Base-by-base conservation (phyloP, 768 basidiomycete species). In the Royoungia palumana region DNA sequence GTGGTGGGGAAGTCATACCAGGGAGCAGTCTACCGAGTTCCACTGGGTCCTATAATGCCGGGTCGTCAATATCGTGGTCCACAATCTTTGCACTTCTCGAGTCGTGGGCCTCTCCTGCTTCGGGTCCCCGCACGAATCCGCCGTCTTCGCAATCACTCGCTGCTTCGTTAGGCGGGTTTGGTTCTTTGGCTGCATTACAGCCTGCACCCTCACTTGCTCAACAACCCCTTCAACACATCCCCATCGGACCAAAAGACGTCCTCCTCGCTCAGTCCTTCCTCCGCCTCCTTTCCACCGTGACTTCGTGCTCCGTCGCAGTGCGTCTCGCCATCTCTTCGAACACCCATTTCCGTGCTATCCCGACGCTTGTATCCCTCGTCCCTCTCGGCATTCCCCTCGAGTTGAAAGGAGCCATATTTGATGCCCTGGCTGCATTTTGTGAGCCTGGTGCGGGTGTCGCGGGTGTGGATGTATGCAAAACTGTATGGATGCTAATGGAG, bases 321-420 rank as follows among this genome's bases (percentile, higher is more conserved):
- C 84, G 93, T 16, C 75, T 83, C 10, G 84, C 89, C 6, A 80
- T 95, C 12, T 78, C 85, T 19, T 79, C 83, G 24, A 87, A 90
- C 63, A 76, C 78, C 2, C 83, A 86, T 22, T 89, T 92, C 70
- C 83, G 86, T 38, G 89, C 89, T 1, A 81, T 95, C 51, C 84
- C 84, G 1, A 87, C 88, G 0, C 72, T 95, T 4, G 76, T 94
- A 27, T 80, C 83, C 0, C 78, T 95, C 27, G 78, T 93, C 41
- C 87, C 88, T 3, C 75, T 89, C 1, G 77, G 84, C 11, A 77
- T 94, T n/a, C 89, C 92, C 1, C 74, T 94, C n/a, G 90, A 94
- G 58, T 75, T 95, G 42, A 95, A 95, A 56, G 93, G 90, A 6
- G 82, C 87, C 0, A 71, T 94, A 4, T 89, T 94, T 54, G 82